Conservation (phyloP, 2,329 filamentous ascomycete species). For the Penicillium hesseltinei region DNA sequence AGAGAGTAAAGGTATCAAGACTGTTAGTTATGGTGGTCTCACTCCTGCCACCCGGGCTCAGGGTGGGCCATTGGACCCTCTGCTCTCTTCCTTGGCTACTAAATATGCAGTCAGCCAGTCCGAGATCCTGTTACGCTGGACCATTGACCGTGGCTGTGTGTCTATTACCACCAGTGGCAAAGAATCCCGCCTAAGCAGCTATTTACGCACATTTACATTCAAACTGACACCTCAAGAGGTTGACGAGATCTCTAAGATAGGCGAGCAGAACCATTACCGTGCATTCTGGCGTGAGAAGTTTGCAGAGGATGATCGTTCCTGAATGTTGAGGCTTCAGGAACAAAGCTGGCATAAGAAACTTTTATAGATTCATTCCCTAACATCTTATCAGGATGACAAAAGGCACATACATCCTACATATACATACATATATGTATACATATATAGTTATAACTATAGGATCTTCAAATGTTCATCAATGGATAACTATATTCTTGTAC, state of each 20-base stretch:
- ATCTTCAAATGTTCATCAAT: not conserved
- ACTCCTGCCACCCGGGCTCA: constrained; percentile 54
- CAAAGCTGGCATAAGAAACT: not conserved
- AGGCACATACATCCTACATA: not conserved
- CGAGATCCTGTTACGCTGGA: constrained; percentile 60
- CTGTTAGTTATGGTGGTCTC: constrained; percentile 44
- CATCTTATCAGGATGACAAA: not conserved
- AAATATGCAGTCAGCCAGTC: constrained; percentile 60
- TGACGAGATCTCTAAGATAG: constrained; percentile 50
- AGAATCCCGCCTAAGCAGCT: constrained; percentile 59
- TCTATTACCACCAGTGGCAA: constrained; percentile 61
- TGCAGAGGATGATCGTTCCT: constrained; percentile 44
- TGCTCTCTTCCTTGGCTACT: constrained; percentile 53
- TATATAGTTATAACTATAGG: not conserved
- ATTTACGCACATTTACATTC: constrained; percentile 56
- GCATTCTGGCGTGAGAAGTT: constrained; percentile 54
- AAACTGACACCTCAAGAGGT: constrained; percentile 59
- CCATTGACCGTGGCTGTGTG: constrained; percentile 59
- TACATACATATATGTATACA: not conserved
- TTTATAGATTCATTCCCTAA: not conserved
- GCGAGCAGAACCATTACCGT: constrained; percentile 51
- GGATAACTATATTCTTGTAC: too few species aligned
- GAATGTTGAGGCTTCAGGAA: not conserved
- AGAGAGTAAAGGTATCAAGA: constrained; percentile 42
- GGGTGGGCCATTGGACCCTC: constrained; percentile 55